Evolutionary conservation across 1,284 basidiomycete species (phyloP), one percentile per base, ranked within the genome.

Genomic region (Malassezia yamatoensis): DNA sequence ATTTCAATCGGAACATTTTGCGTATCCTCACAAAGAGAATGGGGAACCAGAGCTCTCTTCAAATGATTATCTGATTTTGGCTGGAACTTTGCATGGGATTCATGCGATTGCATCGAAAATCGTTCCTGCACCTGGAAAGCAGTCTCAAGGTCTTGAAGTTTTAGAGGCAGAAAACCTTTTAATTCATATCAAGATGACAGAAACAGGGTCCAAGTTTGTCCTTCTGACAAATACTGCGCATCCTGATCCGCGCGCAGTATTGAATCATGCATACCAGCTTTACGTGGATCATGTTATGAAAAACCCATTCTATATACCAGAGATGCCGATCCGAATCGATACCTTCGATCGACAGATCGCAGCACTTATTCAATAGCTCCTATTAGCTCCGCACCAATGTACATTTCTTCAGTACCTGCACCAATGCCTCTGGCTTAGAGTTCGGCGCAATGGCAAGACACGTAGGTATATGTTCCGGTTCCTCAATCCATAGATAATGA

Each of bases 201-300:
- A 83, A n/a, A 98, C 94, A 1, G 94, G 90, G 13, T 96, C 89
- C n/a, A 98, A 98, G 76, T 94, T 98, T 64, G 89, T 99, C 3
- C 78, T 98, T 1, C 78, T 96, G 43, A 88, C 87, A 2, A 86
- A 87, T 0, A 78, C 87, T 13, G 79, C 84, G 43, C 86, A 93
- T 72, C 77, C 81, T 51, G 81, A 82, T 53, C 58, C 79, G 15
- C 61, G 64, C 0, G 58, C 61, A 3, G 64, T 76, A 21, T 62
- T 78, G 10, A 84, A 86, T 68, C 86, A 83, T 71, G 84, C 89
- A 51, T 94, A 94, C 76, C 88, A 93, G 75, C 82, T 82, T 13
- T 96, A 91, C 78, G 81, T 89, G 2, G 91, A 96, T 71, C 84
- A 87, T 5, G 90, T 94, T 51, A 94, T 96, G 90, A 96, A 98